Evolutionary conservation across 1,284 basidiomycete genomes (phyloP).

Genomic region (Lignosus rhinocerotis): DNA sequence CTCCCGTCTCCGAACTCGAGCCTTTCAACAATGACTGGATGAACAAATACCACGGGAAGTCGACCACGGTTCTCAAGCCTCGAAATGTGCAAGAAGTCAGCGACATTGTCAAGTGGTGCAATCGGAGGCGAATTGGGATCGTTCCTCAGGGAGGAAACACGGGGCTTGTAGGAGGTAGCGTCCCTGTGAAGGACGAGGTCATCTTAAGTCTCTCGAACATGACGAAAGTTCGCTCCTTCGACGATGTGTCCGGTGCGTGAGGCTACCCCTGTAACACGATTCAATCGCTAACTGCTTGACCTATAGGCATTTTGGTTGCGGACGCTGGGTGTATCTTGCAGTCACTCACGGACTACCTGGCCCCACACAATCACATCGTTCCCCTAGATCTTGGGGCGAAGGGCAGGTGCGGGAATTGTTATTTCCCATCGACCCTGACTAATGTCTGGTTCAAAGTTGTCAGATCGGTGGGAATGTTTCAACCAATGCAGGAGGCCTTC

Average conservation of each 20-base stretch:
- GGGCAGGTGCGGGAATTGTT: conserved; percentile 67
- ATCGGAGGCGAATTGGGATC: conserved; percentile 76
- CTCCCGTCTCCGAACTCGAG: conserved; percentile 67
- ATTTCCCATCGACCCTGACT: neutral
- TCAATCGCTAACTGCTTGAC: conserved; percentile 7
- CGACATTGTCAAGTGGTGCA: conserved; percentile 85
- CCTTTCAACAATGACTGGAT: conserved; percentile 96
- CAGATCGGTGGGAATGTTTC: conserved; percentile 98
- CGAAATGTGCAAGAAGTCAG: conserved; percentile 88
- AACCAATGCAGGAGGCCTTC: conserved; percentile 96
- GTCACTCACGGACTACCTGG: conserved; percentile 83
- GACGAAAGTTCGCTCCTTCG: conserved; percentile 88
- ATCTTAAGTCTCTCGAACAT: conserved; percentile 85
- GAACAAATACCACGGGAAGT: conserved; percentile 89
- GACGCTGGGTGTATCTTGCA: conserved; percentile 97
- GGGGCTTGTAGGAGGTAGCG: conserved; percentile 95
- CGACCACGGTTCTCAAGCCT: conserved; percentile 87
- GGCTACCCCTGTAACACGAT: conserved; percentile 7
- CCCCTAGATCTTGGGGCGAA: conserved; percentile 98
- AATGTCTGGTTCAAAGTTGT: conserved; percentile 54
- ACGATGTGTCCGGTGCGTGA: conserved; percentile 80
- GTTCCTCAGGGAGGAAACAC: conserved; percentile 99
- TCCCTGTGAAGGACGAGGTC: conserved; percentile 89
- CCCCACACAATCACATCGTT: conserved; percentile 92
- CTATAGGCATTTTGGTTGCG: conserved; percentile 67